Evolutionary conservation across 371 early-diverging fungal species (phyloP), one percentile per base, ranked within the genome.

Genomic region (Mortierella polycephala): DNA sequence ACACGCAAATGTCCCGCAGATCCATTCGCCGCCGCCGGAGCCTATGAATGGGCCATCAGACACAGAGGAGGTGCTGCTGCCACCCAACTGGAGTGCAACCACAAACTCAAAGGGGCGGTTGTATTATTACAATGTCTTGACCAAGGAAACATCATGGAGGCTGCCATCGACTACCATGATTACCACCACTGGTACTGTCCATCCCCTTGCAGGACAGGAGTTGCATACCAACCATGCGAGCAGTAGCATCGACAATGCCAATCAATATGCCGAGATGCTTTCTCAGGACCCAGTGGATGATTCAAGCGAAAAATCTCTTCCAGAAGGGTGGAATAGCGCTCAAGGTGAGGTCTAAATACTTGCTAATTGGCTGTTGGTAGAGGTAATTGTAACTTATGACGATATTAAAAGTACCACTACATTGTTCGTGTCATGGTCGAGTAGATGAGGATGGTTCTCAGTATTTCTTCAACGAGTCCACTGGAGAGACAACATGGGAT

Each of bases 401-500:
- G n/a, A n/a, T n/a, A n/a, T n/a, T n/a, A n/a, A n/a, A n/a, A n/a
- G n/a, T n/a, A n/a, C n/a, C n/a, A n/a, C n/a, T n/a, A n/a, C n/a
- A n/a, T n/a, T n/a, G n/a, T n/a, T n/a, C n/a, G n/a, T n/a, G n/a
- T n/a, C n/a, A n/a, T n/a, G n/a, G n/a, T 45, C 44, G 23, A 51
- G 44, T 66, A 85, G 83, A 85, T 60, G 75, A 85, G 39, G 71
- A 81, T 41, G 87, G 88, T 4, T 75, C 83, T 3, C 77, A 74
- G 37, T 87, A 86, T 51, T 88, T 85, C 73, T 88, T 88, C 52
- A 86, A 88, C 46, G 76, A 81, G 41, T 63, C 60, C 4, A 86
- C 86, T 0, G 83, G 85, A n/a, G 83, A 85, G 67, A 82, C 88
- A 12, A 75, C 82, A 16, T 85, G 88, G 86, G 85, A 77, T 54